Percentiles rank a stretch among this genome's conserved stretches.
phyloP scores from a whole-genome alignment of 148 eudicot genomes.

The Silene latifolia region DNA sequence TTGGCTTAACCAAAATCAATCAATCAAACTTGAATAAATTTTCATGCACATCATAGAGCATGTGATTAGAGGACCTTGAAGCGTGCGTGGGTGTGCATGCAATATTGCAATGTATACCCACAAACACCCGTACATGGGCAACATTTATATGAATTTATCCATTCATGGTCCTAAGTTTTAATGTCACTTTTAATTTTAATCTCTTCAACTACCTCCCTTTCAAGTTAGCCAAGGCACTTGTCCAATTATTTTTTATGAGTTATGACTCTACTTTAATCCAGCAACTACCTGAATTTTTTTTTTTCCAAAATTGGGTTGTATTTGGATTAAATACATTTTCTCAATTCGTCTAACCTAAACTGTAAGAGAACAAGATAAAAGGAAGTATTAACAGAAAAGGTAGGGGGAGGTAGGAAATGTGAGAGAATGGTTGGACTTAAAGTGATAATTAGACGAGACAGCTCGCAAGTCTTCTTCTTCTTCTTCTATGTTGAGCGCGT shows the following conservation, averaged over 20 bases:
- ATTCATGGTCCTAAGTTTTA: background rate
- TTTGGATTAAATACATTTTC: too few species aligned
- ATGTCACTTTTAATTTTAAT: background rate
- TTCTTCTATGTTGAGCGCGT: too few species aligned
- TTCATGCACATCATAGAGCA: background rate
- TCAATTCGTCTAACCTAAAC: too few species aligned
- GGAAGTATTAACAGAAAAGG: too few species aligned
- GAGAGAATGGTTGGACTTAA: too few species aligned
- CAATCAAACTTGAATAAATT: background rate
- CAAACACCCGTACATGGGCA: background rate
- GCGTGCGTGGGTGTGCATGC: slow-evolving; percentile 12
- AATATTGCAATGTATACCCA: background rate
- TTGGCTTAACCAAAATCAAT: background rate
- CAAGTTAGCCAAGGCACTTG: background rate
- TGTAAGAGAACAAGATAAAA: too few species aligned
- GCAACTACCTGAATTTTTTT: too few species aligned
- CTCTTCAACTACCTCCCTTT: slow-evolving; percentile 6
- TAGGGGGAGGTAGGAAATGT: too few species aligned
- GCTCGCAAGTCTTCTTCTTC: too few species aligned
- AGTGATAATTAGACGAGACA: too few species aligned
- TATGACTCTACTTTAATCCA: background rate
- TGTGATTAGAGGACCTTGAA: slow-evolving; percentile 7
- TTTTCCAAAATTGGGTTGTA: too few species aligned
- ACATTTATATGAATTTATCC: background rate
- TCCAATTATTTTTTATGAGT: background rate